A percentile compares a stretch with the other conserved stretches of the same genome.
phyloP scores from a whole-genome alignment of 73 alveolate genomes.

The Tetrahymena elliotti region DNA sequence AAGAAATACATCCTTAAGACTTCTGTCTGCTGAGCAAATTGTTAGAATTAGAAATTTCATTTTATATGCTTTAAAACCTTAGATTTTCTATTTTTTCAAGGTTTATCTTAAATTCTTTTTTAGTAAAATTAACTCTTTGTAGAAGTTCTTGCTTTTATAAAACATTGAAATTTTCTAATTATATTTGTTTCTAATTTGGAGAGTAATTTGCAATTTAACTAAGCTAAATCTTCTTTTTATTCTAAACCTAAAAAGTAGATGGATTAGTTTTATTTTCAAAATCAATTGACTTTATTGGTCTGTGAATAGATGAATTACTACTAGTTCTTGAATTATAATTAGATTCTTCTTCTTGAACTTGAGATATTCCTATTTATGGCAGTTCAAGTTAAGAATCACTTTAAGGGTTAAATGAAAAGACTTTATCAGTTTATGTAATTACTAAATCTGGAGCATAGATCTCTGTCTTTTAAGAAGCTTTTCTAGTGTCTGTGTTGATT shows the following conservation, averaged over 20 bases:
- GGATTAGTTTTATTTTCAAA: background rate
- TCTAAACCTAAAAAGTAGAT: background rate
- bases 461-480: background rate
- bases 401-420: background rate
- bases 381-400: background rate
- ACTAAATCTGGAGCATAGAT: background rate
- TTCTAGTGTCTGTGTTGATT: background rate
- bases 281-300: background rate
- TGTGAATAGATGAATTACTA: background rate
- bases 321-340: background rate
- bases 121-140: background rate
- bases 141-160: background rate
- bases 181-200: background rate
- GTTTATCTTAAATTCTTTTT: background rate
- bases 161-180: background rate
- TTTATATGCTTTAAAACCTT: background rate
- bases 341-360: background rate
- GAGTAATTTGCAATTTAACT: background rate
- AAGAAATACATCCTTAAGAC: background rate
- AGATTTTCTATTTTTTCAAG: background rate
- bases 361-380: background rate
- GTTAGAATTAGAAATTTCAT: background rate
- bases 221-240: background rate
- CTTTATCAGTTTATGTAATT: background rate
- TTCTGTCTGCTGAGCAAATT: background rate